Percentiles rank a stretch among this genome's conserved stretches.
phyloP scores from a whole-genome alignment of 768 basidiomycete genomes.

The Boletus tylopilopsis region DNA sequence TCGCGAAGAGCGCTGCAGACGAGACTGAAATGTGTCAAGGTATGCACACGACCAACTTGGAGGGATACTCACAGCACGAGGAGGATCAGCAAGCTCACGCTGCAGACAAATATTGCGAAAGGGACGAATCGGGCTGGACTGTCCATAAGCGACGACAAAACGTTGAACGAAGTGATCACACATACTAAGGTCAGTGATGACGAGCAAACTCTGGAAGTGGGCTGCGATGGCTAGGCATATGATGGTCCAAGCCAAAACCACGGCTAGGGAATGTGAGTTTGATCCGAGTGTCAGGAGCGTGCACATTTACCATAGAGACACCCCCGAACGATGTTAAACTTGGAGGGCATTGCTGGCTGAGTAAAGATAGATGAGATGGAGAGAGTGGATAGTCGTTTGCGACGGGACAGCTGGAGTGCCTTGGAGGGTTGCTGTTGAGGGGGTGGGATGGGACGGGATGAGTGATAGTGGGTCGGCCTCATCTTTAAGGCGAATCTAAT shows the following conservation, averaged over 20 bases:
- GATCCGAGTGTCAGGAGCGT: constrained; percentile 1
- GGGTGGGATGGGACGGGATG: constrained; percentile 17
- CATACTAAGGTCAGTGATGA: constrained; percentile 79
- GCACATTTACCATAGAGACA: constrained; percentile 58
- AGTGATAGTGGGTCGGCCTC: constrained; percentile 19
- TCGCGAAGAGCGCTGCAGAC: constrained; percentile 60
- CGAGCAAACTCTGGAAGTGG: constrained; percentile 68
- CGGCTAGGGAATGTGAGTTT: constrained; percentile 36
- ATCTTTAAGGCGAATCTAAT: constrained; percentile 27
- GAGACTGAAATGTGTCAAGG: constrained; percentile 40
- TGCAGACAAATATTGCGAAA: constrained; percentile 78
- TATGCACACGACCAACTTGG: neutral
- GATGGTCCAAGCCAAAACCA: constrained; percentile 69
- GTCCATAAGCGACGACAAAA: constrained; percentile 1
- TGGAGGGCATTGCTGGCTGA: constrained; percentile 55
- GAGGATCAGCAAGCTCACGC: constrained; percentile 65
- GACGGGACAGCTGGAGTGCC: constrained; percentile 31
- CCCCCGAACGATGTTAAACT: constrained; percentile 67
- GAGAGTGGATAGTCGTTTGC: constrained; percentile 31
- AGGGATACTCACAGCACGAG: constrained; percentile 52
- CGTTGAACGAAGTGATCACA: neutral
- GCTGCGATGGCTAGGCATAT: constrained; percentile 78
- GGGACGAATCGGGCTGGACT: constrained; percentile 78
- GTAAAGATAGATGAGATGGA: constrained; percentile 30
- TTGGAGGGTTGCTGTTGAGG: constrained; percentile 19